Evolutionary conservation across 345 rosid genomes (phyloP), one percentile per base, ranked within the genome.

Genomic region (Populus deltoides): DNA sequence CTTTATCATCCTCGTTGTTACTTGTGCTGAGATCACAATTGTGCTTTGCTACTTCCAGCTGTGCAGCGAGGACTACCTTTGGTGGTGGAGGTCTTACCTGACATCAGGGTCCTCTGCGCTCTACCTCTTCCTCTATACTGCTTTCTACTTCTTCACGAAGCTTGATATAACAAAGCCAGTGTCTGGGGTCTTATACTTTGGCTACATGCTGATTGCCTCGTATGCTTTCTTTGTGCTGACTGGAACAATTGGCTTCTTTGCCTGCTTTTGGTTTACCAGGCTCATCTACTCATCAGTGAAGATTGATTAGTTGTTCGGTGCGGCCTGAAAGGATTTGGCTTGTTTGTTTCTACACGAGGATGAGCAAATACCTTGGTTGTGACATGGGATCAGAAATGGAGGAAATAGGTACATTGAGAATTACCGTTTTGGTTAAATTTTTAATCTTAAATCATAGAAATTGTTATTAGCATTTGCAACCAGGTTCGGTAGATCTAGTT

Each of bases 41-140:
- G 98, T 94, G 53, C 97, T 93, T 43, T 94, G 97, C 89, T 94
- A 94, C 85, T 94, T 94, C 87, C 98, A 94, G 71, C 89, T 92
- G 12, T 94, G 98, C 78, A 89, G 97, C 49, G 98, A 94, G 89
- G 97, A 94, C 82, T 94, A 94, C 77, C 86, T 82, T 2, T 93
- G 97, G 98, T 94, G 98, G 98, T 94, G 98, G 98, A 94, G 97
- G 80, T 91, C 98, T 18, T 94, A 91, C 86, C 72, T 94, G 75
- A 94, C 94, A 3, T 89, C 98, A 0, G 98, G 98, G 43, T 91
- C 98, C 38, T 91, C 98, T 0, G 97, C 97, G 0, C 83, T 94
- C 22, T 94, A 94, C 76, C 94, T 94, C 72, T 93, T 93, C 86
- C 93, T 94, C 74, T 94, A 93, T 35, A 94, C 98, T 0, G 86